These are phyloP conservation scores for Coemansia sp. DNA, from an alignment of 192 early-diverging fungal genomes.

Conservation along the genomic window DNA sequence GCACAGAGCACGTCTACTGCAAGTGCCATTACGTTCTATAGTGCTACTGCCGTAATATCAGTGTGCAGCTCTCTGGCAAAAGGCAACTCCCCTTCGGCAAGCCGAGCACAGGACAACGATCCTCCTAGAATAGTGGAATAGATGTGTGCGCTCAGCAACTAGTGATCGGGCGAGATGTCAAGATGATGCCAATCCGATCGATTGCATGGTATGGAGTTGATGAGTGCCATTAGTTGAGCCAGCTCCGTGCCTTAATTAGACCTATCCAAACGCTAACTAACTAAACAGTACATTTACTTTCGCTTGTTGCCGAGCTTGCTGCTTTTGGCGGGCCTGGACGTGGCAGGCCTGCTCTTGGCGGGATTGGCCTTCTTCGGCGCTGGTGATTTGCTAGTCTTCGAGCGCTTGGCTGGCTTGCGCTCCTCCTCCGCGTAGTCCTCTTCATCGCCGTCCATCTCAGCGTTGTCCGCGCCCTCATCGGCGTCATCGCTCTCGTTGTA, in stretches of 20 bases:
- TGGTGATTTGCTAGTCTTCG: constrained; percentile 9
- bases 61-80: neutral
- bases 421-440: constrained; percentile 25
- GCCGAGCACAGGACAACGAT: no score
- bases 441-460: constrained; percentile 1
- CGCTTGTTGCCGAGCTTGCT: constrained; percentile 15
- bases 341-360: constrained; percentile 7
- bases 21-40: neutral
- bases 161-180: no score
- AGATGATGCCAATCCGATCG: no score
- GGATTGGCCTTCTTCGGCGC: constrained; percentile 4
- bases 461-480: constrained; percentile 1
- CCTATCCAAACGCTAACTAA: neutral
- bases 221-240: no score
- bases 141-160: no score
- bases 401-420: constrained; percentile 15
- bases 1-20: neutral
- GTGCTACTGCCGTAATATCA: neutral
- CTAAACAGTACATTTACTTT: constrained; percentile 4
- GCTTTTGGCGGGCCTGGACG: neutral
- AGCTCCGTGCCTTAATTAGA: no score
- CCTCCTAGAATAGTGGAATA: no score
- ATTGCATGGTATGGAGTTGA: no score
- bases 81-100: no score
- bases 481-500: constrained; percentile 15